Evolutionary conservation across 495 filamentous ascomycete genomes (phyloP), one percentile per base, ranked within the genome.

Genomic region (Penicillium desertorum): DNA sequence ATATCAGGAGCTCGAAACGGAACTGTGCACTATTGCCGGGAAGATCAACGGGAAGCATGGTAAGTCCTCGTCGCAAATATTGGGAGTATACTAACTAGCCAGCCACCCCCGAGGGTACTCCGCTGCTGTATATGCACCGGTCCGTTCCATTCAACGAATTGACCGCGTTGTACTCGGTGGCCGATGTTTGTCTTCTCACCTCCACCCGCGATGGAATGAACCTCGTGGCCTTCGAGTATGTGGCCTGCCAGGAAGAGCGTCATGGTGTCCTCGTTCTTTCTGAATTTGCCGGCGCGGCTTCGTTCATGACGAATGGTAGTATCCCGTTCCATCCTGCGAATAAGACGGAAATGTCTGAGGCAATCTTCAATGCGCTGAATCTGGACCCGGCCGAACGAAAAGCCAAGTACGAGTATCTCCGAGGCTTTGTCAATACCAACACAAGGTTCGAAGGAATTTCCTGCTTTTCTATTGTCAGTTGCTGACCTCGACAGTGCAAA

Each of bases 201-300:
- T 96, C 91, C 0, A 95, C 88, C 1, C 82, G 92, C n/a, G 93
- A 96, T 65, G 93, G 93, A 56, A 96, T 98, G 93, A 98, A 98
- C 67, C 83, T 96, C 10, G 93, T 98, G 23, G 91, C 89, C 22
- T 96, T 92, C 73, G 93, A 98, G 71, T 98, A 96, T 72, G 91
- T 96, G 47, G 92, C 93, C 3, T 91, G 87, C 32, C 93, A 96
- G 65, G 77, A 87, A 57, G 81, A 92, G 59, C 82, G 86, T 10
- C 88, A 95, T 64, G 93, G 93, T 7, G 88, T 90, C 5, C 88
- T 98, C 80, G 89, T 96, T 22, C 81, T 98, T 10, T 96, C 91
- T 46, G 92, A 96, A 66, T 96, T 96, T 65, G 88, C 92, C 0
- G 93, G 93, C 2, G 91, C 93, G 0, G 90, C 93, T 0, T 86